A percentile compares a stretch with the other conserved stretches of the same genome.
These are phyloP conservation scores for Curvularia eragrostidis DNA, from an alignment of 2,329 filamentous ascomycete species.

Conservation along the genomic window DNA sequence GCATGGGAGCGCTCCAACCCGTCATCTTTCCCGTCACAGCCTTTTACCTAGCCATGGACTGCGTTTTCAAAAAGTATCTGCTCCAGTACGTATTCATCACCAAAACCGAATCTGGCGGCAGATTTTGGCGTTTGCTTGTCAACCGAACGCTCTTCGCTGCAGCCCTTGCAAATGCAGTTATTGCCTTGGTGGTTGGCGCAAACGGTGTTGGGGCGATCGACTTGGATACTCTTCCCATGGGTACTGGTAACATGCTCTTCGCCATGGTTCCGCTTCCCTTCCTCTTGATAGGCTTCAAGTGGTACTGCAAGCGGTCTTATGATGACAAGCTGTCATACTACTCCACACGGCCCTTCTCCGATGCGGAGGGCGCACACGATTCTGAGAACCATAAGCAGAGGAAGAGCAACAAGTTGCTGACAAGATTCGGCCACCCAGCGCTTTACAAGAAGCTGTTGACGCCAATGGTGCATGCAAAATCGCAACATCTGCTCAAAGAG, in stretches of 20 bases:
- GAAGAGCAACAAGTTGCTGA: slow-evolving; percentile 68
- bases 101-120: slow-evolving; percentile 92
- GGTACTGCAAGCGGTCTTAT: slow-evolving; percentile 77
- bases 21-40: slow-evolving; percentile 85
- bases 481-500: slow-evolving; percentile 80
- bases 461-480: slow-evolving; percentile 92
- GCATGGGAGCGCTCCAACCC: slow-evolving; percentile 84
- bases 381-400: slow-evolving; percentile 38
- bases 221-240: slow-evolving; percentile 20
- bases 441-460: slow-evolving; percentile 69
- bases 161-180: slow-evolving; percentile 77
- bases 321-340: slow-evolving; percentile 83
- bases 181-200: slow-evolving; percentile 78
- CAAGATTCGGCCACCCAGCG: slow-evolving; percentile 86
- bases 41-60: slow-evolving; percentile 85
- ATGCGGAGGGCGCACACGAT: slow-evolving; percentile 58
- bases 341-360: slow-evolving; percentile 63
- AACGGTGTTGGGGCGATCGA: slow-evolving; percentile 61
- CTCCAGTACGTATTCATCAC: slow-evolving; percentile 86
- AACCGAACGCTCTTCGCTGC: slow-evolving; percentile 89
- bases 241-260: slow-evolving; percentile 64
- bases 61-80: slow-evolving; percentile 91
- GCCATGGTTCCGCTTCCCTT: slow-evolving; percentile 77
- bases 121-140: slow-evolving; percentile 88
- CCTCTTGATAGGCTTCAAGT: slow-evolving; percentile 81